Conservation (phyloP, 345 rosid genomes). For the Pistacia integerrima region DNA sequence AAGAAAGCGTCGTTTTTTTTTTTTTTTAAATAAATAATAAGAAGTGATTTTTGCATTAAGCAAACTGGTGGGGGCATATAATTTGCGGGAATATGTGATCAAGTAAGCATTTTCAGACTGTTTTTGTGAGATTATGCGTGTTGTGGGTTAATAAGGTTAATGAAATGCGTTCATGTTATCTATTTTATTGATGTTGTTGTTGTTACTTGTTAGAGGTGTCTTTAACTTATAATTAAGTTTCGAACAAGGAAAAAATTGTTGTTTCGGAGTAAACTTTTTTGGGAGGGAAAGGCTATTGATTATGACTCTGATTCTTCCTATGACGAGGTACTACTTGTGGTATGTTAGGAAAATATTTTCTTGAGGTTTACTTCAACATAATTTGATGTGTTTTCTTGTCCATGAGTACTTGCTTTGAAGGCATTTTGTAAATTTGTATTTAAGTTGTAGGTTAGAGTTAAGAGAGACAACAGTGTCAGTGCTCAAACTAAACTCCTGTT, state of each 20-base stretch:
- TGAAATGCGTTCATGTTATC: not conserved
- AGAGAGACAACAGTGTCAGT: not conserved
- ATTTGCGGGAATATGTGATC: not conserved
- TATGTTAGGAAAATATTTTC: not conserved
- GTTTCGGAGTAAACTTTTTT: not conserved
- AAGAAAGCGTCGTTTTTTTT: not conserved
- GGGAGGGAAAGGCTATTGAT: too few species aligned
- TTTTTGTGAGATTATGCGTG: not conserved
- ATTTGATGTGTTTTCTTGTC: not conserved
- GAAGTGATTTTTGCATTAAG: not conserved
- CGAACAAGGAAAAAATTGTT: too few species aligned
- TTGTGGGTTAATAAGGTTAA: not conserved
- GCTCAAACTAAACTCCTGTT: not conserved
- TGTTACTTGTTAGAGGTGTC: not conserved
- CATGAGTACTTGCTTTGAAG: not conserved
- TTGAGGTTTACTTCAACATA: not conserved
- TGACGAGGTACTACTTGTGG: not conserved
- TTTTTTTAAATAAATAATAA: not conserved
- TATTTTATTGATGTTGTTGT: not conserved
- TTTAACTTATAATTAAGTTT: not conserved
- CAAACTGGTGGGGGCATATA: not conserved
- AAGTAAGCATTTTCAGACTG: not conserved
- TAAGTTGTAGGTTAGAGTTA: not conserved
- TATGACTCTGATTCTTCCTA: too few species aligned
- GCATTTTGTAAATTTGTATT: not conserved